A percentile compares a stretch with the other conserved stretches of the same genome.
phyloP scores from a whole-genome alignment of 495 filamentous ascomycete genomes.

The Xylaria intraflava region DNA sequence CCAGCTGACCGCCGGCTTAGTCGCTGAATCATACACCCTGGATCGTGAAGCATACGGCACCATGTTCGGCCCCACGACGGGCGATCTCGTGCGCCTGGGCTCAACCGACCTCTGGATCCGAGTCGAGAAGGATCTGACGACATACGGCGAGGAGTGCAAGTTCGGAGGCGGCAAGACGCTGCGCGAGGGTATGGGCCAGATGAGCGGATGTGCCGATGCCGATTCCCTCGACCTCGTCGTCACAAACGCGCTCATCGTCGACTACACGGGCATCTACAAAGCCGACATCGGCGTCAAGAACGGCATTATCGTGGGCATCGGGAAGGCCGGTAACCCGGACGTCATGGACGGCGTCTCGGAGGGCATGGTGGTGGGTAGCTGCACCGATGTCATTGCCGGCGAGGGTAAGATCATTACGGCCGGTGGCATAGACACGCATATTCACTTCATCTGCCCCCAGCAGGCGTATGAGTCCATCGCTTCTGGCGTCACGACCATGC shows the following conservation, averaged over 20 bases:
- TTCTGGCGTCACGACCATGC: constrained; percentile 84
- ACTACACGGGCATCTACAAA: constrained; percentile 92
- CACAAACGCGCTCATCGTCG: constrained; percentile 87
- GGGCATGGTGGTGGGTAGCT: constrained; percentile 76
- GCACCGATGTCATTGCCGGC: constrained; percentile 93
- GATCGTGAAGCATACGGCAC: constrained; percentile 68
- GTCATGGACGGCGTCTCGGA: constrained; percentile 84
- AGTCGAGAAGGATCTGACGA: constrained; percentile 81
- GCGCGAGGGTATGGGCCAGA: constrained; percentile 94
- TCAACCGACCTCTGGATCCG: constrained; percentile 85
- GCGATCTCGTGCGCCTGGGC: constrained; percentile 75
- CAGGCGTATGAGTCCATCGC: constrained; percentile 81
- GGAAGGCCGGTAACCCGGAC: constrained; percentile 95
- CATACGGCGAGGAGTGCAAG: constrained; percentile 88
- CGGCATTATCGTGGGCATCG: constrained; percentile 82
- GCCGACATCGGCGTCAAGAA: constrained; percentile 93
- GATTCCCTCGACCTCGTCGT: constrained; percentile 81
- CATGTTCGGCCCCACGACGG: constrained; percentile 92
- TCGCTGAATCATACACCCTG: constrained; percentile 58
- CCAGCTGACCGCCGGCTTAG: constrained; percentile 51
- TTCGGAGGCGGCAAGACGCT: constrained; percentile 96
- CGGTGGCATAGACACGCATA: constrained; percentile 87
- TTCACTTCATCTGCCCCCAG: constrained; percentile 96
- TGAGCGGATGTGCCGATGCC: constrained; percentile 61
- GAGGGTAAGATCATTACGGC: constrained; percentile 92